Evolutionary conservation across 768 basidiomycete genomes (phyloP).

Genomic region (Mycena latifolia): DNA sequence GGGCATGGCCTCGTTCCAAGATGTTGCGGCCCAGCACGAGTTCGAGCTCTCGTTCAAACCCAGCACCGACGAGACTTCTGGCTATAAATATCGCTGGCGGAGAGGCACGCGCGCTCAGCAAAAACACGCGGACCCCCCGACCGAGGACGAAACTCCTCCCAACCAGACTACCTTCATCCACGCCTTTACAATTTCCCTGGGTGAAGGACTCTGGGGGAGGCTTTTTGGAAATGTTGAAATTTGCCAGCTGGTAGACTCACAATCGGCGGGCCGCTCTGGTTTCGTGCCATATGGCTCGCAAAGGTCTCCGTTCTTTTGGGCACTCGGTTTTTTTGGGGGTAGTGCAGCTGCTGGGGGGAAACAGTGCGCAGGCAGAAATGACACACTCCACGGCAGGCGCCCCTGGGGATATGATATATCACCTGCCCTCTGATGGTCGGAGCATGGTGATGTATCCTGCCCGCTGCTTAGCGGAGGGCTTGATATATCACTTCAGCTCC

Average conservation of each 20-base stretch:
- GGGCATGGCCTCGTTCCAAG: conserved; percentile 35
- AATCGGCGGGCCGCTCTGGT: too few species aligned
- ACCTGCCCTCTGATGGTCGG: too few species aligned
- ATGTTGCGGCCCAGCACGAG: background rate
- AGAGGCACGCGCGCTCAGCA: background rate
- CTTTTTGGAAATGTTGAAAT: background rate
- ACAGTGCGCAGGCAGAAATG: too few species aligned
- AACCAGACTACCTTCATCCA: conserved; percentile 24
- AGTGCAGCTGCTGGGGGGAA: too few species aligned
- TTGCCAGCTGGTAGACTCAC: too few species aligned
- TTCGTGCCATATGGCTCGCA: too few species aligned
- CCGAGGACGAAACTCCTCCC: background rate
- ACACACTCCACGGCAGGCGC: too few species aligned
- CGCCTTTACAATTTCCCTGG: conserved; percentile 12
- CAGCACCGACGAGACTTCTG: background rate
- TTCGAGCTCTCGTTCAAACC: conserved; percentile 13
- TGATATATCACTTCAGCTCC: too few species aligned
- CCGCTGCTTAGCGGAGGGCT: too few species aligned
- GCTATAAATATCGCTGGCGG: background rate
- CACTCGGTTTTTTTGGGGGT: too few species aligned
- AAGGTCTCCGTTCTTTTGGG: background rate
- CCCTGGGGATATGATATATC: too few species aligned
- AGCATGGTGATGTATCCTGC: too few species aligned
- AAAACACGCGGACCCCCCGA: background rate
- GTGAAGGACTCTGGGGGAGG: background rate